Percentiles rank a stretch among this genome's conserved stretches.
Conservation (phyloP, 345 rosid species). For the Pugionium cornutum region DNA sequence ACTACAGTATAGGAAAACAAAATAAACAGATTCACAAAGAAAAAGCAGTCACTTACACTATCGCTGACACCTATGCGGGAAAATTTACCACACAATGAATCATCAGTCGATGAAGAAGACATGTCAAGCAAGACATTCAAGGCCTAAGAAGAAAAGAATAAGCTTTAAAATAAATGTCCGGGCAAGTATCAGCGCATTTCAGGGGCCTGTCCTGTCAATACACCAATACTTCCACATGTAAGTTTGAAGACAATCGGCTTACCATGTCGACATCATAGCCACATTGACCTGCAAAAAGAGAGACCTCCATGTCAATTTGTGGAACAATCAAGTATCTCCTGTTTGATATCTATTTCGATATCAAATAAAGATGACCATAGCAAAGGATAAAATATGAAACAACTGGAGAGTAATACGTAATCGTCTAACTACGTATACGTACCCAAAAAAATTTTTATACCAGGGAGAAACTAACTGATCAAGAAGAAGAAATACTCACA, state of each 20-base stretch:
- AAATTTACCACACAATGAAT: constrained; percentile 40
- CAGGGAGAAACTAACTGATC: neutral
- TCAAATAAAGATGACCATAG: neutral
- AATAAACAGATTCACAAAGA: neutral
- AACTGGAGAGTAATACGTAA: neutral
- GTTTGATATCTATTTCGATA: neutral
- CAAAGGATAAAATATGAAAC: neutral
- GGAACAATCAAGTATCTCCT: constrained; percentile 5
- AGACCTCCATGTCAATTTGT: constrained; percentile 8
- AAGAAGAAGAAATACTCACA: constrained; percentile 50
- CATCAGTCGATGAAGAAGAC: constrained; percentile 55
- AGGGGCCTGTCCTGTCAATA: constrained; percentile 26
- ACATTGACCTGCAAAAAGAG: constrained; percentile 68
- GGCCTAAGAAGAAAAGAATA: constrained; percentile 57
- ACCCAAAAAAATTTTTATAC: no score
- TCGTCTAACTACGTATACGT: neutral
- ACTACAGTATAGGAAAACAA: neutral
- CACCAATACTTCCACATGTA: constrained; percentile 31
- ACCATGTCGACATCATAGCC: constrained; percentile 79
- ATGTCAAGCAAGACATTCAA: constrained; percentile 69
- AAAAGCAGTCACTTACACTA: constrained; percentile 55
- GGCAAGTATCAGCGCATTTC: constrained; percentile 34
- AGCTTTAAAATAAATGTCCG: constrained; percentile 20
- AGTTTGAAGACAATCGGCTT: constrained; percentile 33
- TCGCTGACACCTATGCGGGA: constrained; percentile 40